Percentiles rank a stretch among this genome's conserved stretches.
These are phyloP conservation scores for Globisporangium emineosum DNA, from an alignment of 352 stramenopile genomes.

Conservation along the genomic window DNA sequence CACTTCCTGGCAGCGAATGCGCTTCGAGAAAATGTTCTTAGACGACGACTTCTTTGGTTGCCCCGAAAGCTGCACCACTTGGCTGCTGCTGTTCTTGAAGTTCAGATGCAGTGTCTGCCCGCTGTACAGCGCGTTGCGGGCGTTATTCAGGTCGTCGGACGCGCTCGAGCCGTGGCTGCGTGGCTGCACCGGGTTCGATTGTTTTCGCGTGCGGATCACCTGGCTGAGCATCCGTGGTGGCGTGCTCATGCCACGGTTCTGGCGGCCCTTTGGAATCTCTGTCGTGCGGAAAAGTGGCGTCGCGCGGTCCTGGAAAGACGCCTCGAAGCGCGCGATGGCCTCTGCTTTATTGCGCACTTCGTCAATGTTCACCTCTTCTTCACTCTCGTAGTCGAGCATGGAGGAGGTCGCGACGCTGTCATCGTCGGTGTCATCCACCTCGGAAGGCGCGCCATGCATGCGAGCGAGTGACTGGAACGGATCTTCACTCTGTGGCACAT, in stretches of 20 bases:
- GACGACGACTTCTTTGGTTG: constrained; percentile 31
- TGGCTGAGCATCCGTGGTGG: constrained; percentile 44
- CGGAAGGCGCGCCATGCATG: constrained; percentile 26
- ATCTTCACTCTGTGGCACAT: constrained; percentile 1
- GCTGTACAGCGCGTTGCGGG: constrained; percentile 38
- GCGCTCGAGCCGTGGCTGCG: background rate
- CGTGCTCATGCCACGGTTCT: constrained; percentile 49
- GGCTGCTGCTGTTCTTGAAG: constrained; percentile 46
- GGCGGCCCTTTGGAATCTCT: constrained; percentile 25
- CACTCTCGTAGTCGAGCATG: constrained; percentile 25
- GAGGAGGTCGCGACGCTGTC: constrained; percentile 33
- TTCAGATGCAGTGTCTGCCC: constrained; percentile 51
- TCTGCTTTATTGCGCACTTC: constrained; percentile 28
- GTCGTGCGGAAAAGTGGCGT: constrained; percentile 32
- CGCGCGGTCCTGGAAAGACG: constrained; percentile 28
- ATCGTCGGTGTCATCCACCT: constrained; percentile 25
- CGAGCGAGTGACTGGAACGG: constrained; percentile 3
- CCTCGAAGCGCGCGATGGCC: constrained; percentile 35
- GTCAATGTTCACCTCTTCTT: constrained; percentile 38
- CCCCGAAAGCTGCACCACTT: constrained; percentile 42
- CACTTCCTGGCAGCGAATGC: constrained; percentile 39
- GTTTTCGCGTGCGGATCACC: constrained; percentile 23
- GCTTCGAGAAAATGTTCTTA: constrained; percentile 53
- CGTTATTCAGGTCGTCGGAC: background rate
- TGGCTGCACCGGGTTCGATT: constrained; percentile 18